Evolutionary conservation across 768 basidiomycete species (phyloP), one percentile per base, ranked within the genome.

Genomic region (Dentipellis sp.): DNA sequence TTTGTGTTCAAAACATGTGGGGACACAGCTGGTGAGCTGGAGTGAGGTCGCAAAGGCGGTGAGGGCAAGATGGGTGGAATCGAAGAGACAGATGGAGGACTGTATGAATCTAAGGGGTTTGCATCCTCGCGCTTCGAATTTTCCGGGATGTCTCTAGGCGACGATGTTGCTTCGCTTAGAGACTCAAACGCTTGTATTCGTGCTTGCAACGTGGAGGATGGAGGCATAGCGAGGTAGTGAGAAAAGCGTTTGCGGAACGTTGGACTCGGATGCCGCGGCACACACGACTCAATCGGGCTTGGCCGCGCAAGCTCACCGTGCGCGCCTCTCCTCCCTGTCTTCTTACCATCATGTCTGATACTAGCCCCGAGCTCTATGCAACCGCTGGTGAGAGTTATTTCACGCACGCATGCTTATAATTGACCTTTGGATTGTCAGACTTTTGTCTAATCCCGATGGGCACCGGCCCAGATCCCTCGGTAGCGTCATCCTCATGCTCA

Each of bases 371-470:
- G 55, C 78, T 91, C 49, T 91, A 90, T 66, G 88, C 86, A 19
- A 82, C 88, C 40, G 89, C 88, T 70, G 89, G 88, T 82, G 69
- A 29, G 29, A 3, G 6, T 29, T 29, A 29, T 29, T 6, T 29
- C 29, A 22, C 21, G 39, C 19, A 45, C 23, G 19, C 23, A 16
- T 50, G 37, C 22, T 48, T 21, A 49, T 46, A 40, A 22, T 23
- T 4, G 42, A 23, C 39, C 49, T 1, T 59, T 37, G 37, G 16
- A 16, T 16, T n/a, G 17, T 38, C 57, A 91, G 91, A 94, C 68
- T 92, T 94, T 66, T 94, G 91, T 64, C 80, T 94, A 39, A 84
- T 93, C 55, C 92, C 91, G 11, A 86, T 94, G 54, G 91, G 91
- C 55, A 89, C 87, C 2, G 80, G 69, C 11, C 53, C 42, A 14